phyloP scores from a whole-genome alignment of 495 filamentous ascomycete species.

The Polyplosphaeria fusca region DNA sequence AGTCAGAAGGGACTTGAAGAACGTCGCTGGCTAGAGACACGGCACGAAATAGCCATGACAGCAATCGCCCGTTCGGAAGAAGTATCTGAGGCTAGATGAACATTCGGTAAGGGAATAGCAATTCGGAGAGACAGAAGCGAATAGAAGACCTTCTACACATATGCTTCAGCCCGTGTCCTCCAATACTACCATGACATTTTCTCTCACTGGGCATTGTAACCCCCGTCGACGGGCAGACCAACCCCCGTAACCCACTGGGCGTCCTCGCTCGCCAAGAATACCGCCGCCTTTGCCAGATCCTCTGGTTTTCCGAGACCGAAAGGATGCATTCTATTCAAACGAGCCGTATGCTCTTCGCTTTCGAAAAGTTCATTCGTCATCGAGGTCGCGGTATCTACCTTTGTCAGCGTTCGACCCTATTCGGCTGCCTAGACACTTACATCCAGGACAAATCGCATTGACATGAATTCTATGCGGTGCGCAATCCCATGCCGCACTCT shows the following conservation, averaged over 20 bases:
- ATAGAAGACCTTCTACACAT: too few relatives aligned
- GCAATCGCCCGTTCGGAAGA: too few relatives aligned
- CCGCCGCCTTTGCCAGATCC: slow-evolving; percentile 34
- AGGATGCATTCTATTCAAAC: slow-evolving; percentile 25
- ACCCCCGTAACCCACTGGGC: slow-evolving; percentile 36
- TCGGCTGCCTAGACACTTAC: slow-evolving; percentile 44
- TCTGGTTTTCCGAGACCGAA: slow-evolving; percentile 34
- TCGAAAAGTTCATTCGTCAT: slow-evolving; percentile 22
- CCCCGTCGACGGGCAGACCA: slow-evolving; percentile 37
- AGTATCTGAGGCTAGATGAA: too few relatives aligned
- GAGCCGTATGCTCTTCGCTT: slow-evolving; percentile 2
- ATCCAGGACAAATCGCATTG: slow-evolving; percentile 57
- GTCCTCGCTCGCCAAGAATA: slow-evolving; percentile 39
- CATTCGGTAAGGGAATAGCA: too few relatives aligned
- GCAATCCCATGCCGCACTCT: slow-evolving; percentile 53
- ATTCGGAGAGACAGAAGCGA: too few relatives aligned
- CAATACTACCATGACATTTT: too few relatives aligned
- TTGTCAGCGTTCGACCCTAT: too few relatives aligned
- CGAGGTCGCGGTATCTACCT: slow-evolving; percentile 36
- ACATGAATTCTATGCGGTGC: slow-evolving; percentile 50
- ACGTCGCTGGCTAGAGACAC: too few relatives aligned
- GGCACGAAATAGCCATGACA: too few relatives aligned
- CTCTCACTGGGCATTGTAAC: too few relatives aligned
- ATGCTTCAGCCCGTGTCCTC: too few relatives aligned
- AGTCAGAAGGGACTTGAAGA: too few relatives aligned